Evolutionary conservation across 2,329 filamentous ascomycete genomes (phyloP), one percentile per base, ranked within the genome.

Genomic region (Aspergillus vadensis): DNA sequence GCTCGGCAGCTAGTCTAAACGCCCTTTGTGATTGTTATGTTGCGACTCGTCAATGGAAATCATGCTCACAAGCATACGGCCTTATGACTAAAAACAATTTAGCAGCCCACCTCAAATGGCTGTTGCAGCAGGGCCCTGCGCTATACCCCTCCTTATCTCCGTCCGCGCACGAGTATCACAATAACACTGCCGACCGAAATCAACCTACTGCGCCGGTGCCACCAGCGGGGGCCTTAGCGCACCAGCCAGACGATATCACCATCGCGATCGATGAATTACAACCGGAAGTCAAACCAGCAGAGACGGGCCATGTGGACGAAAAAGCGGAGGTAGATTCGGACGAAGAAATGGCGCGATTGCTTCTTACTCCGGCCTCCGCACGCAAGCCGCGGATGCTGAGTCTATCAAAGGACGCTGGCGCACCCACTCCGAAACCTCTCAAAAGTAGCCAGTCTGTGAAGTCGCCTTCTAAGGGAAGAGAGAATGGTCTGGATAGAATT

Each of bases 81-180:
- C 74, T 72, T 76, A 82, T 82, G 80, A 81, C 80, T 72, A 80
- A 74, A 68, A 76, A 79, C 71, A 82, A 82, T 66, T 65, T 82
- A 56, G 69, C 70, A 55, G 67, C 71, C 66, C 79, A 80, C 70
- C 74, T 82, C 60, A 71, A 75, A 72, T 82, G 80, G 80, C 77
- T 82, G 60, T 64, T 82, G 64, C 73, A 72, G 60, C 76, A 73
- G 72, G 74, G 73, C 67, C 73, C 70, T 50, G 71, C 72, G 38
- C 65, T 73, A 10, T 73, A 74, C 55, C 69, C 70, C 27, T 70
- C 71, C 43, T 63, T 76, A 59, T 68, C 70, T 39, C 63, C 69
- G 27, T 67, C 69, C 63, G 70, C 69, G 61, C 67, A 64, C 65
- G 65, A 66, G 51, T 67, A 61, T 57, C 63, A 65, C 57, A 63